Evolutionary conservation across 2,329 filamentous ascomycete genomes (phyloP).

Genomic region (Colletotrichum sp.): DNA sequence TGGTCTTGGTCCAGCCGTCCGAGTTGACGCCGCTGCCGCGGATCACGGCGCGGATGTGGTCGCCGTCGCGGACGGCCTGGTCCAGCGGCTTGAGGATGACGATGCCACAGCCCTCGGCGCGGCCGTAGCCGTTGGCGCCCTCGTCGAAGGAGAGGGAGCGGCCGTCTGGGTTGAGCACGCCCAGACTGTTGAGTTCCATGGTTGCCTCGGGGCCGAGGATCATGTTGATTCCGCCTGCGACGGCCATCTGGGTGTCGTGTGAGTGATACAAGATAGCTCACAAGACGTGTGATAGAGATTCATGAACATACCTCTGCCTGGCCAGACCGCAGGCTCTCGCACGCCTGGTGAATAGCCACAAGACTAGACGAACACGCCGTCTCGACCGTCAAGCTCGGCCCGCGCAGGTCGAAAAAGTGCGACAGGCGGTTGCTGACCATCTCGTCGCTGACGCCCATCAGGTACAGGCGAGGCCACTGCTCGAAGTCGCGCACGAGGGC

Average conservation of each 20-base stretch:
- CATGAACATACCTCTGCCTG: constrained; percentile 25
- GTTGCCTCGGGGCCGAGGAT: background rate
- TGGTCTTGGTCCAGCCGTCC: constrained; percentile 43
- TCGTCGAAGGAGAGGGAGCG: background rate
- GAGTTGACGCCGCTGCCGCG: constrained; percentile 35
- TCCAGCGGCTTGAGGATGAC: constrained; percentile 48
- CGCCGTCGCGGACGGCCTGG: constrained; percentile 45
- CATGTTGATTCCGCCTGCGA: background rate
- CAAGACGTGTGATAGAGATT: constrained; percentile 5
- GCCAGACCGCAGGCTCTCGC: constrained; percentile 26
- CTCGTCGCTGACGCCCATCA: constrained; percentile 38
- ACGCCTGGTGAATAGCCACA: constrained; percentile 49
- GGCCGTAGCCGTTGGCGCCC: background rate
- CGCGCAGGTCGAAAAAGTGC: constrained; percentile 50
- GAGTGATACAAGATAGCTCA: constrained; percentile 12
- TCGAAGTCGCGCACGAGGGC: constrained; percentile 29
- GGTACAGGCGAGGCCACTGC: constrained; percentile 38
- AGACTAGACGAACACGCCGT: constrained; percentile 56
- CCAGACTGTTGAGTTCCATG: background rate
- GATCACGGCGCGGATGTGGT: constrained; percentile 41
- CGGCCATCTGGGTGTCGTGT: background rate
- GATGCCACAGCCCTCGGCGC: constrained; percentile 20
- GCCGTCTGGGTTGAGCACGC: constrained; percentile 41
- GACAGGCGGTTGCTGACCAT: constrained; percentile 48
- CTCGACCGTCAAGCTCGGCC: constrained; percentile 53